Evolutionary conservation across 2,329 filamentous ascomycete species (phyloP), one percentile per base, ranked within the genome.

Genomic region (Ophiosphaerella herpotricha): DNA sequence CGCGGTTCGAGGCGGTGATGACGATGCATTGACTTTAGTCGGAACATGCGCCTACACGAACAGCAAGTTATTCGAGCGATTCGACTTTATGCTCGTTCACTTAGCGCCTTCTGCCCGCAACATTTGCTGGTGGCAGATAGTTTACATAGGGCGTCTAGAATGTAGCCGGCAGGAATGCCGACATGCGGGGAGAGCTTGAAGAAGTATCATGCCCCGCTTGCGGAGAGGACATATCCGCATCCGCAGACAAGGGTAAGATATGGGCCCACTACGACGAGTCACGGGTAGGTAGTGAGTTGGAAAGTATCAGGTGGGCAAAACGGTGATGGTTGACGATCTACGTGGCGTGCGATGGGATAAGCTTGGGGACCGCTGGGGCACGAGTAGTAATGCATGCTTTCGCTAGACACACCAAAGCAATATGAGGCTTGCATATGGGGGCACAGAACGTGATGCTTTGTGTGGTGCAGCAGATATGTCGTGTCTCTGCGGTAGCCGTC

Each of bases 371-470:
- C 24, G 13, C 24, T 26, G 32, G 16, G 26, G 31, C 26, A n/a
- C 13, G 11, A 37, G 36, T 33, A 39, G 24, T 12, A 31, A 31
- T 9, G 34, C 35, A 34, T 37, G 26, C 43, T 39, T 46, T 37
- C 34, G 36, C 7, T 39, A 29, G 36, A 24, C 23, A 47, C 21
- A 24, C 23, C 44, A 21, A 46, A 46, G 39, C 26, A 43, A 39
- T 31, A 18, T 23, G 18, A 39, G 43, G 38, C 45, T 24, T 41
- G 45, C 57, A 49, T 42, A 55, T 24, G 50, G 39, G 45, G 40
- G 54, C 55, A 55, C 49, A 43, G 50, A 50, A 48, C 54, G 54
- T 53, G 51, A 59, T 46, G 43, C 32, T 47, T 46, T 39, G 43
- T 14, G 50, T 52, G 31, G 31, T 43, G 57, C 54, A 37, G 36